A percentile compares a stretch with the other conserved stretches of the same genome.
phyloP scores from a whole-genome alignment of 192 early-diverging fungal species.

The Haplosporangium gracile region DNA sequence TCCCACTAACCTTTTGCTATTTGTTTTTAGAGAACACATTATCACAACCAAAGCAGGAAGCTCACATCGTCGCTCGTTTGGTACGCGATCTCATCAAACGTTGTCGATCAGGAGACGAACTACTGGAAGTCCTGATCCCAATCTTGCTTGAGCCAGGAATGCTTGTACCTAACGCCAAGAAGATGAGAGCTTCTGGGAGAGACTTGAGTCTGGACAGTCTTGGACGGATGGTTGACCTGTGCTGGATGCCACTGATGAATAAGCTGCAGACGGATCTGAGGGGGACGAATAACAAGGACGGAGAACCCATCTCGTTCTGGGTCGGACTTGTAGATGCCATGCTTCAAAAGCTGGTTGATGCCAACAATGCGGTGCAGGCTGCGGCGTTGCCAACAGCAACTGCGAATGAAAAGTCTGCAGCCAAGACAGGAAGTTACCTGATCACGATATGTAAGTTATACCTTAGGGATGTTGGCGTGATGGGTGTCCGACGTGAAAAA shows the following conservation, averaged over 20 bases:
- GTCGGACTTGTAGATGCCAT: constrained; percentile 34
- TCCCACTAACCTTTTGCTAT: neutral
- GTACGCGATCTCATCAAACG: constrained; percentile 47
- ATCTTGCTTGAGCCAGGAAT: constrained; percentile 46
- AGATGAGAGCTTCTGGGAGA: constrained; percentile 19
- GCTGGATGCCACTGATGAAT: constrained; percentile 53
- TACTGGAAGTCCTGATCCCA: constrained; percentile 22
- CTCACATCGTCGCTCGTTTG: constrained; percentile 3
- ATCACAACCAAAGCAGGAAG: constrained; percentile 32
- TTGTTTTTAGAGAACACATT: constrained; percentile 26
- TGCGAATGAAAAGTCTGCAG: constrained; percentile 17
- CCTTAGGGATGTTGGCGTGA: neutral
- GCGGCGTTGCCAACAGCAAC: constrained; percentile 16
- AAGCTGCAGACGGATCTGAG: constrained; percentile 17
- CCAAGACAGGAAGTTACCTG: constrained; percentile 42
- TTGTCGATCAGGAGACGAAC: constrained; percentile 44
- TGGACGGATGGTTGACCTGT: constrained; percentile 33
- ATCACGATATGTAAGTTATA: constrained; percentile 44
- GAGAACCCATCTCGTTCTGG: constrained; percentile 40
- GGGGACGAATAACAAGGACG: constrained; percentile 20
- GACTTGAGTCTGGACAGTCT: constrained; percentile 40
- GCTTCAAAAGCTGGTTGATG: constrained; percentile 42
- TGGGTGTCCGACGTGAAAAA: neutral
- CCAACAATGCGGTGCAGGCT: constrained; percentile 16
- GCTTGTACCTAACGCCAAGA: constrained; percentile 42